phyloP scores from a whole-genome alignment of 257 asterid species.

The Apocynum venetum region DNA sequence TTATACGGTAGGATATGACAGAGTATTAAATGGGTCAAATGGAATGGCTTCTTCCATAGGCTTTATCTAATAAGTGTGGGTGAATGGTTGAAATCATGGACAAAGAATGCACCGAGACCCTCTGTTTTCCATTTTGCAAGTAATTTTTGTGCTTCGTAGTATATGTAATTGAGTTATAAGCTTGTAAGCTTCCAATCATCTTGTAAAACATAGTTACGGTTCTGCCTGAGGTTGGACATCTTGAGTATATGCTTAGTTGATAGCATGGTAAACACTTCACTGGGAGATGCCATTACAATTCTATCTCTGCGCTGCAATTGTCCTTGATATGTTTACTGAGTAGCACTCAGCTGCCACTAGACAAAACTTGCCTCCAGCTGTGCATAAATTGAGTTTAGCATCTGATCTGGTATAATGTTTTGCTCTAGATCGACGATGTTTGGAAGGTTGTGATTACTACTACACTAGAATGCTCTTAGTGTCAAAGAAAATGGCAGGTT shows the following conservation, averaged over 20 bases:
- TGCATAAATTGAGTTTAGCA: neutral
- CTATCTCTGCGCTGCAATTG: neutral
- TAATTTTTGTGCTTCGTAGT: neutral
- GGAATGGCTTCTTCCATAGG: neutral
- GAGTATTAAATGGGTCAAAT: neutral
- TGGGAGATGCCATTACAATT: neutral
- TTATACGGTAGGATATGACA: neutral
- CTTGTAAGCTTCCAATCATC: neutral
- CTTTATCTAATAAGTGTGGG: neutral
- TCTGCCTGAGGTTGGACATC: neutral
- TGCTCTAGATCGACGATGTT: neutral
- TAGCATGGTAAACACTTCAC: neutral
- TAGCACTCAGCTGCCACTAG: neutral
- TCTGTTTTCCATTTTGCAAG: neutral
- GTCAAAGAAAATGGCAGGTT: neutral
- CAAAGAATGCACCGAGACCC: neutral
- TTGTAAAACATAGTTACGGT: neutral
- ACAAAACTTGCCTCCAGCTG: neutral
- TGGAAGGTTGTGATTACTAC: neutral
- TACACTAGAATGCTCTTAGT: neutral
- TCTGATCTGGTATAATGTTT: neutral
- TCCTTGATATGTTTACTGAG: neutral
- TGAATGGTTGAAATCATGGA: neutral
- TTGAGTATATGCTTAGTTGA: neutral
- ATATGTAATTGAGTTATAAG: neutral